Base-by-base conservation (phyloP, 2,329 filamentous ascomycete species). In the Sordariomycetes sp. region DNA sequence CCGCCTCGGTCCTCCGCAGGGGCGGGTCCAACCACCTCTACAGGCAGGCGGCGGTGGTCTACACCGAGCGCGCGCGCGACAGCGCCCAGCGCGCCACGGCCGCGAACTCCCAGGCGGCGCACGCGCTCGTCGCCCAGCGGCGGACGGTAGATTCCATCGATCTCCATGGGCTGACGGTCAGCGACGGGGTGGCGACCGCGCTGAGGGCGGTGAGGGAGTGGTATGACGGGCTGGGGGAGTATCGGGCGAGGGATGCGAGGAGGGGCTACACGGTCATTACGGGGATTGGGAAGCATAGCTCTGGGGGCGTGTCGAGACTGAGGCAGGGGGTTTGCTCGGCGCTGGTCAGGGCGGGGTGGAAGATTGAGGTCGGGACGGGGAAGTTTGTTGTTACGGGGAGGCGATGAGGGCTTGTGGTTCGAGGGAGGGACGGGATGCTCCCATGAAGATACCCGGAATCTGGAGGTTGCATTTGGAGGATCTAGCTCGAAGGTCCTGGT, bases 261-360 rank as follows among this genome's bases (percentile, higher is more conserved):
- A 59, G 32, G 10, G 88, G 88, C 1, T 91, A 88, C 65, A 83
- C 80, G 46, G 85, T 97, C 60, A 81, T 97, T 58, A 96, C 91
- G 3, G 93, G 93, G 0, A 68, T 86, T 16, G 93, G 93, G 1
- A 79, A 79, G 58, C 93, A 97, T 71, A 94, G 85, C 65, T 79
- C 83, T 53, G 85, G 87, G 57, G 90, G 91, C 1, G 86, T 82
- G 58, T 89, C 88, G 1, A 85, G 83, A 63, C 70, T 97, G 60
- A 87, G 91, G 5, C 87, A 87, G 59, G 88, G 88, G 18, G 91
- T 97, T n/a, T 85, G 81, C 53, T 86, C 83, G 66, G 86, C 85
- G 67, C 74, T 97, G 50, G 78, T 85, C 46, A 79, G 82, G 52
- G 89, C 93, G 60, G 91, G 91, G 0, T 97, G 93, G 93, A 90